These are phyloP conservation scores for Pisolithus orientalis DNA, from an alignment of 768 basidiomycete species.

Conservation along the genomic window DNA sequence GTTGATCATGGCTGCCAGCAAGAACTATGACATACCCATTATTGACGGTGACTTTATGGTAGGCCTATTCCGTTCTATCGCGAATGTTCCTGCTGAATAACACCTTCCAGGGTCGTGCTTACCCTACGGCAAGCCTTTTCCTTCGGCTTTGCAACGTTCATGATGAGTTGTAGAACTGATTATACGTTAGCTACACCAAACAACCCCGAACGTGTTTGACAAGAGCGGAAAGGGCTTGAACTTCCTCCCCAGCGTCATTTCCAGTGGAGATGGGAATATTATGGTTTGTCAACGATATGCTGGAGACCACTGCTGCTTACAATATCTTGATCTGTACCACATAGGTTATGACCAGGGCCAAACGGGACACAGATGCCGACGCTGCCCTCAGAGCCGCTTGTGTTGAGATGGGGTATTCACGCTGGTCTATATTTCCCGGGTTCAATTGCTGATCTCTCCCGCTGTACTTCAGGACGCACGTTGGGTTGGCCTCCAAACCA, in stretches of 20 bases:
- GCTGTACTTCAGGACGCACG: conserved; percentile 29
- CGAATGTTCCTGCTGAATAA: conserved; percentile 1
- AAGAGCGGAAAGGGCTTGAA: conserved; percentile 17
- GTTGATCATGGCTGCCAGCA: conserved; percentile 32
- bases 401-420: conserved; percentile 41
- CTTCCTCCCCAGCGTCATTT: conserved; percentile 29
- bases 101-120: conserved; percentile 29
- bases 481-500: conserved; percentile 39
- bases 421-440: background rate
- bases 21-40: conserved; percentile 32
- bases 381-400: conserved; percentile 40
- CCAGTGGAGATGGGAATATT: conserved; percentile 35
- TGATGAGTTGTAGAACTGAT: conserved; percentile 1
- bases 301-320: background rate
- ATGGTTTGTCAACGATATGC: conserved; percentile 15
- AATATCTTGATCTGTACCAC: conserved; percentile 8
- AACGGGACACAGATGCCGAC: conserved; percentile 39
- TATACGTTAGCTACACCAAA: conserved; percentile 21
- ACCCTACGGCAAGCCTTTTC: conserved; percentile 21
- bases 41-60: conserved; percentile 43
- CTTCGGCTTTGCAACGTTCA: conserved; percentile 6
- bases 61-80: conserved; percentile 3
- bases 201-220: conserved; percentile 26
- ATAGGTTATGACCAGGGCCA: conserved; percentile 38
- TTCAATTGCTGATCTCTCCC: background rate